Evolutionary conservation across 768 basidiomycete species (phyloP).

Genomic region (Kondoa subrosea): DNA sequence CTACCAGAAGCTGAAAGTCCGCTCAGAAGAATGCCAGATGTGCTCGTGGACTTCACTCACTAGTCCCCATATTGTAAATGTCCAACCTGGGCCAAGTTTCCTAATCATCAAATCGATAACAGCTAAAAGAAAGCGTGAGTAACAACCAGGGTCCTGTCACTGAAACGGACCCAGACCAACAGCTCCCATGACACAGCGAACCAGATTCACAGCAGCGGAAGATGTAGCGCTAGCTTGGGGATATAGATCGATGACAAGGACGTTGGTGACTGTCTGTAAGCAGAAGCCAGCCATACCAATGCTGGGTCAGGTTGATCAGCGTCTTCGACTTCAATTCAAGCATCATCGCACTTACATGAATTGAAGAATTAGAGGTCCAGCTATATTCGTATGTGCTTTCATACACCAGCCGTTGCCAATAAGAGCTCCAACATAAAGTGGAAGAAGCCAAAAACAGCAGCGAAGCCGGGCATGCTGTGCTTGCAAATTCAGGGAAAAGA

Average conservation of each 20-base stretch:
- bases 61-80: not conserved
- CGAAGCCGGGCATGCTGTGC: not conserved
- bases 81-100: not conserved
- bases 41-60: not conserved
- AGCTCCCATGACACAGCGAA: not conserved
- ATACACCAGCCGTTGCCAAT: not conserved
- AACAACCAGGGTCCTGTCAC: no score
- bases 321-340: not conserved
- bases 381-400: not conserved
- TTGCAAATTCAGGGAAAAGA: no score
- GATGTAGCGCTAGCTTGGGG: not conserved
- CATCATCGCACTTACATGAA: not conserved
- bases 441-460: not conserved
- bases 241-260: slow-evolving; percentile 1
- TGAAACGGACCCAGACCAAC: no score
- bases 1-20: not conserved
- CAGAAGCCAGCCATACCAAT: not conserved
- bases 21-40: not conserved
- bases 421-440: not conserved
- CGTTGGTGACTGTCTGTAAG: not conserved
- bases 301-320: not conserved
- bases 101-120: not conserved
- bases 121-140: no score
- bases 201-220: not conserved
- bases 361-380: not conserved